Percentiles rank a stretch among this genome's conserved stretches.
Conservation (phyloP, 352 stramenopile genomes). For the Nothophytophthora sp. region DNA sequence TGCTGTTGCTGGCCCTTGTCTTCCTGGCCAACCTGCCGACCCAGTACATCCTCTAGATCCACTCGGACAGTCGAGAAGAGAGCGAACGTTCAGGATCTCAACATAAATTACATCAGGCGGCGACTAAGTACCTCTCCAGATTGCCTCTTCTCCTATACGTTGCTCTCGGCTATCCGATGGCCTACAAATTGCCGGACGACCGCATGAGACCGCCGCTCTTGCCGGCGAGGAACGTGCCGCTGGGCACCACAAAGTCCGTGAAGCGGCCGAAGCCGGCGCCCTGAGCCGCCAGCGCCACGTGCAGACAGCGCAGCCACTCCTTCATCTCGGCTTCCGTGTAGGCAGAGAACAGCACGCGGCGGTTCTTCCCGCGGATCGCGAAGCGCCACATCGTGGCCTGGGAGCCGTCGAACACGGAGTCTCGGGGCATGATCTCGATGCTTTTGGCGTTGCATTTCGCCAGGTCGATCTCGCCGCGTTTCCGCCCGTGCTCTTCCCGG, state of each 20-base stretch:
- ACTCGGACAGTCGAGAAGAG: too few relatives aligned
- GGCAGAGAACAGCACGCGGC: slow-evolving; percentile 71
- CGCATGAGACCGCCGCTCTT: slow-evolving; percentile 56
- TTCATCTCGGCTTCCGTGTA: slow-evolving; percentile 87
- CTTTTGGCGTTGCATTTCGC: slow-evolving; percentile 60
- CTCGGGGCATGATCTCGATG: slow-evolving; percentile 82
- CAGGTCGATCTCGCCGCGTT: slow-evolving; percentile 75
- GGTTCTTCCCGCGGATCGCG: slow-evolving; percentile 58
- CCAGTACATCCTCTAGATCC: slow-evolving; percentile 26
- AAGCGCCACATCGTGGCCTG: slow-evolving; percentile 85
- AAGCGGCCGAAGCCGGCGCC: slow-evolving; percentile 52
- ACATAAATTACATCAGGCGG: slow-evolving; percentile 47
- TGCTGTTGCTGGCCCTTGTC: slow-evolving; percentile 21
- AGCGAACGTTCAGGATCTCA: too few relatives aligned
- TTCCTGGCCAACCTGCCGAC: slow-evolving; percentile 24
- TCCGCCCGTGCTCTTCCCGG: slow-evolving; percentile 65
- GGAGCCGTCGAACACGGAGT: slow-evolving; percentile 77
- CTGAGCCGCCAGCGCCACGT: slow-evolving; percentile 65
- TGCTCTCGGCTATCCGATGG: too few relatives aligned
- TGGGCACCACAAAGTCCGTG: slow-evolving; percentile 71
- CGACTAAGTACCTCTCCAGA: slow-evolving; percentile 22
- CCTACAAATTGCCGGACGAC: slow-evolving; percentile 43
- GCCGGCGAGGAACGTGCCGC: slow-evolving; percentile 61
- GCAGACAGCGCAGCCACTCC: slow-evolving; percentile 78
- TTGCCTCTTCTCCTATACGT: too few relatives aligned